Base-by-base conservation (phyloP, 1,284 basidiomycete species). In the Heterobasidion irregulare region DNA sequence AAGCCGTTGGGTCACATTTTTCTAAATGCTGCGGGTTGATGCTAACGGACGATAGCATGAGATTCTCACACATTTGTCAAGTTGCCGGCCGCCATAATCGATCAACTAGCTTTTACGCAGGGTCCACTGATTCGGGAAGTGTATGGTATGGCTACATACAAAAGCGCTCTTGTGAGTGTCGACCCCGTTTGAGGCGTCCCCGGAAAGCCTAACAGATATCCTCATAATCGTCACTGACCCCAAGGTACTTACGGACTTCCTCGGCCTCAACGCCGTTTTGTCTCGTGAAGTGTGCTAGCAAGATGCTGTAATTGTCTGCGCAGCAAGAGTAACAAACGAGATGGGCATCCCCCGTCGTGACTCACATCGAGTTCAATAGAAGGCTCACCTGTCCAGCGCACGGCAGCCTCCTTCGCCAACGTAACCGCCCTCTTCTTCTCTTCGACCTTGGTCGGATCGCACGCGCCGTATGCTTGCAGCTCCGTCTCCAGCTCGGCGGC, bases 301-400 rank as follows among this genome's bases (percentile, higher is more conserved):
- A 70, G 48, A 84, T 75, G 38, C 73, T 71, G 65, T 82, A 86
- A 61, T 86, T 85, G 61, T 86, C 84, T 82, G 59, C 46, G 34
- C 43, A 26, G 26, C 26, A 26, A 26, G 26, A 26, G 6, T 6
- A 26, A 26, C 26, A 26, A 26, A 26, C 26, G 26, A 26, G 26
- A 26, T 26, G 26, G 26, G 26, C 26, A 4, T 26, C 26, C 26
- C 6, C 26, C 26, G 26, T 26, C 26, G 26, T 4, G 4, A 16
- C 35, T 19, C 13, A 48, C 13, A 63, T 56, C 53, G 32, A 47
- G 35, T 50, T 49, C 36, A n/a, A 47, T 15, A 45, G 18, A 54
- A 16, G 5, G 63, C 80, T 58, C 62, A 93, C 92, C 92, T 47
- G 92, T 94, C 90, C 92, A 94, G 9, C 91, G 81, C 38, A 85